phyloP scores from a whole-genome alignment of 2,329 filamentous ascomycete species.

The Aspergillus aculeatinus region DNA sequence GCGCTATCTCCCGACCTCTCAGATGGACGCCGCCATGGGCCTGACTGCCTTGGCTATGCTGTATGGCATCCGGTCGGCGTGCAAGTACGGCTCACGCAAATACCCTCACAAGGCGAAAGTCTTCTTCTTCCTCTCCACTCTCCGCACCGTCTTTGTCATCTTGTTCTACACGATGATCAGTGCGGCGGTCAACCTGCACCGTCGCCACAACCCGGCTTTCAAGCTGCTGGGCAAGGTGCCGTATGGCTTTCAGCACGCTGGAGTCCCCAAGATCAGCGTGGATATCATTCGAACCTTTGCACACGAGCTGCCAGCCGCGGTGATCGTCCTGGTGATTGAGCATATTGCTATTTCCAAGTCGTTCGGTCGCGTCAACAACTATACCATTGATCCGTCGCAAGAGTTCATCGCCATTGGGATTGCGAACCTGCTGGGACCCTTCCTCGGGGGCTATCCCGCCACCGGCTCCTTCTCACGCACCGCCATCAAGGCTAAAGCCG shows the following conservation, averaged over 20 bases:
- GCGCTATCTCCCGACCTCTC: slow-evolving; percentile 64
- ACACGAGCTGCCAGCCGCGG: slow-evolving; percentile 73
- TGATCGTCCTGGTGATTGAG: slow-evolving; percentile 92
- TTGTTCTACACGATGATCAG: slow-evolving; percentile 88
- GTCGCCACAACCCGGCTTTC: too few relatives aligned
- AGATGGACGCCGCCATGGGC: slow-evolving; percentile 80
- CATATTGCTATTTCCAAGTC: slow-evolving; percentile 98
- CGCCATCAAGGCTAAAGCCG: slow-evolving; percentile 95
- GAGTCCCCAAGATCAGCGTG: slow-evolving; percentile 66
- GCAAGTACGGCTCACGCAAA: slow-evolving; percentile 66
- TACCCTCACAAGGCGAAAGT: slow-evolving; percentile 68
- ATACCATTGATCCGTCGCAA: slow-evolving; percentile 91
- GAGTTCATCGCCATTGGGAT: slow-evolving; percentile 94
- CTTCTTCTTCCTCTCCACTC: slow-evolving; percentile 86
- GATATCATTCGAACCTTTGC: slow-evolving; percentile 68
- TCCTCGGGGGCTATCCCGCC: slow-evolving; percentile 86
- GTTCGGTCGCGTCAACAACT: slow-evolving; percentile 94
- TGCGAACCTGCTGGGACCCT: slow-evolving; percentile 84
- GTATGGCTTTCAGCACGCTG: slow-evolving; percentile 72
- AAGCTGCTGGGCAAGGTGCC: slow-evolving; percentile 35
- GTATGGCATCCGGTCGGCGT: slow-evolving; percentile 69
- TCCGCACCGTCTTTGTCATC: slow-evolving; percentile 89
- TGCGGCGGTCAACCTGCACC: slow-evolving; percentile 75
- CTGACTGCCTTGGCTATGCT: slow-evolving; percentile 76
- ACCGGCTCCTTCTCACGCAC: slow-evolving; percentile 96